Percentiles rank a stretch among this genome's conserved stretches.
phyloP scores from a whole-genome alignment of 257 asterid genomes.

The Solanum megistacrolobum region DNA sequence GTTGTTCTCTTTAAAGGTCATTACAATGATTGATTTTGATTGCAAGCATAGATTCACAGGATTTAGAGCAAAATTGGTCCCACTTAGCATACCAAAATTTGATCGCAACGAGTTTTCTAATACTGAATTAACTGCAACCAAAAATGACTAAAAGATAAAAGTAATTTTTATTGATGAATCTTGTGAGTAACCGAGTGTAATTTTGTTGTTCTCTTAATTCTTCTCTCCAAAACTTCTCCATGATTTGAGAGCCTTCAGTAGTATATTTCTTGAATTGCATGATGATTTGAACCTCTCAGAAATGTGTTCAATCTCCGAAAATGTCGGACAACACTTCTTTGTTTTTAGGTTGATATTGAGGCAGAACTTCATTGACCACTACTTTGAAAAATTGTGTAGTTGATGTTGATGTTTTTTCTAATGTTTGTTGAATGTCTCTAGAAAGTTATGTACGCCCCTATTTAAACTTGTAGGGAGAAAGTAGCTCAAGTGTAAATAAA shows the following conservation, averaged over 20 bases:
- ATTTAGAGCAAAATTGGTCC: neutral
- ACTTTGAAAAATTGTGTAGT: neutral
- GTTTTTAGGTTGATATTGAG: neutral
- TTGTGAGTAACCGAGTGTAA: neutral
- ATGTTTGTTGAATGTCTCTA: neutral
- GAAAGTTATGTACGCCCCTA: neutral
- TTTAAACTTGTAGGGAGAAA: neutral
- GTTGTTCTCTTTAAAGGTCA: neutral
- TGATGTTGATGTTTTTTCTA: neutral
- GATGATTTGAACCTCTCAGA: neutral
- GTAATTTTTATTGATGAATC: neutral
- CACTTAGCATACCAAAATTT: neutral
- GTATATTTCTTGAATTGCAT: neutral
- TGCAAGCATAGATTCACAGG: neutral
- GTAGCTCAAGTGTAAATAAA: neutral
- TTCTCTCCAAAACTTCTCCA: neutral
- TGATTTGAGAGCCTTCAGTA: neutral
- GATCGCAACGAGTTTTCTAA: neutral
- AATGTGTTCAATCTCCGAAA: neutral
- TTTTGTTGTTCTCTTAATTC: neutral
- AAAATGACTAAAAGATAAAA: no score
- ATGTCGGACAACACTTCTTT: neutral
- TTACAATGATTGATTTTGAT: neutral
- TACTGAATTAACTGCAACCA: neutral
- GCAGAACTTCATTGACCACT: neutral